Base-by-base conservation (phyloP, 441 rosid genomes). In the Adansonia gregorii region DNA sequence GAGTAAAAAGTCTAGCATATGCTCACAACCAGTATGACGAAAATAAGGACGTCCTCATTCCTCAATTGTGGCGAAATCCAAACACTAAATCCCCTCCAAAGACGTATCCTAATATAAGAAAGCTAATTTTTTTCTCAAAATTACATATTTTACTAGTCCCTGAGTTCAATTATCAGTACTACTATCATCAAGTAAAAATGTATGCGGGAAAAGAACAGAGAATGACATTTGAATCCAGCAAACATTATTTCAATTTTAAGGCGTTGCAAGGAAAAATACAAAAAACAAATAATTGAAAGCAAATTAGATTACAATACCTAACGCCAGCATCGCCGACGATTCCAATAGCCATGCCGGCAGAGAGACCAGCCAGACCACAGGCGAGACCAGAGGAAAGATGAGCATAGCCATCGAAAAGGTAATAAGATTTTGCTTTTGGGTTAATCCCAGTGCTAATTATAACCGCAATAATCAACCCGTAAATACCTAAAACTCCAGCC, bases 341-440 rank as follows among this genome's bases (percentile, higher is more conserved):
- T 19, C 92, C 92, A 63, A 89, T 88, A 10, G 93, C 93, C 93
- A 90, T 90, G 52, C 90, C 89, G 22, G 94, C 94, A n/a, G 92
- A 86, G 46, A 90, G 88, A 65, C 94, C 94, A 41, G 94, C 92
- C 12, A 90, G 92, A 9, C 94, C 92, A 80, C 94, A 90, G 15
- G 94, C 85, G 2, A 90, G 89, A 48, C 94, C 94, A 11, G 93
- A 90, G 14, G 92, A 88, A 51, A 90, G 88, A 65, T 90, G 93
- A 65, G 93, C 93, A 46, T 88, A 90, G 46, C 92, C 92, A 76
- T 90, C 93, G 56, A 90, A 89, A n/a, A 89, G 83, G 75, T 89
- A 89, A 52, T 89, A 89, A 3, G 92, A 83, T 78, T 87, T 87
- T 15, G 90, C 90, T 85, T 89, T 87, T 3, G 92, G 90, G 78